Evolutionary conservation across 192 early-diverging fungal genomes (phyloP), one percentile per base, ranked within the genome.

Genomic region (Coemansia asiatica): DNA sequence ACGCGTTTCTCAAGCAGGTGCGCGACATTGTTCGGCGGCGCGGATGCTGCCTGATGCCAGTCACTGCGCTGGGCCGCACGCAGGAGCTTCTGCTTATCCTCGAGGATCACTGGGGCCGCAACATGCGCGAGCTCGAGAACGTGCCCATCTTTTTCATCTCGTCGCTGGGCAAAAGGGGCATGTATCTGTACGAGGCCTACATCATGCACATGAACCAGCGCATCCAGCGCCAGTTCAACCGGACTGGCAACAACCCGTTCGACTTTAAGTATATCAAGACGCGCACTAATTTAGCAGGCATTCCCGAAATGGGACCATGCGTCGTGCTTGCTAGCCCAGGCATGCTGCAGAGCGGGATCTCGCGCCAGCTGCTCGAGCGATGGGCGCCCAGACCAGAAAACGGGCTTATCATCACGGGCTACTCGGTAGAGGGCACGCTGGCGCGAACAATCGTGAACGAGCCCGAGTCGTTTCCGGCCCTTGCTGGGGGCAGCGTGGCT

Each of bases 261-360:
- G 87, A 92, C 25, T 99, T 99, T 71, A 93, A 95, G 64, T 94
- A 96, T 76, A 96, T 94, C 69, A 90, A 87, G 31, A 94, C 96
- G 69, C 79, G 97, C 49, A 91, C 89, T 55, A 90, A 92, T 64
- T 87, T 93, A 63, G 83, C 87, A 10, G 86, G 90, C 51, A 95
- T 98, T 72, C 96, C 97, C 49, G 97, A 99, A 67, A 82, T 87
- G 2, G 96, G 97, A 0, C 95, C 97, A 10, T 99, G 97, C 84
- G 95, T 99, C 18, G 97, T 99, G 89, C 90, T 99, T 89, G 96
- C 96, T 26, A 92, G 89, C 84, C 97, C 97, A 0, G 97, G 96
- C 19, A 98, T 99, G 95, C 78, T 99, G 50, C 96, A 98, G 87
- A 91, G 87, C 69, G 97, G 97, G 16, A 81, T 98, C 10, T 96